Evolutionary conservation across 257 asterid species (phyloP).

Genomic region (Solanum raphanifolium): DNA sequence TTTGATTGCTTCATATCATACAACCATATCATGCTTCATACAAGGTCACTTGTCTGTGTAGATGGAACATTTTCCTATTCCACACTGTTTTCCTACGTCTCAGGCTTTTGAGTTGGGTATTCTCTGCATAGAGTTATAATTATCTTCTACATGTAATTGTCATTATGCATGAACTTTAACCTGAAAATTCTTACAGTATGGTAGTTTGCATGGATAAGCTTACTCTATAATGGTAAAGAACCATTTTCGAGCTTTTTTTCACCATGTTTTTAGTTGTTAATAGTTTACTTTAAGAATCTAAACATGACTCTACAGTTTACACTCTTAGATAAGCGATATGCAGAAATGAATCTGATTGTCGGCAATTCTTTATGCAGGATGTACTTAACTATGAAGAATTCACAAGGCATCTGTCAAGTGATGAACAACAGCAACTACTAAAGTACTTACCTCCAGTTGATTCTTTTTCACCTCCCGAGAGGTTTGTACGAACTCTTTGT

Average conservation of each 20-base stretch:
- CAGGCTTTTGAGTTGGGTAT: neutral
- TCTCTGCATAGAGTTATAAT: neutral
- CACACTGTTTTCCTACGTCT: neutral
- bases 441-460: slow-evolving; percentile 57
- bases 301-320: neutral
- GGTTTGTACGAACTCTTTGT: slow-evolving; percentile 26
- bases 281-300: neutral
- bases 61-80: neutral
- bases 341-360: neutral
- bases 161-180: neutral
- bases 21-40: neutral
- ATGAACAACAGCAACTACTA: slow-evolving; percentile 52
- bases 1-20: neutral
- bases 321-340: neutral
- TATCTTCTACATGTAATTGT: neutral
- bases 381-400: slow-evolving; percentile 45
- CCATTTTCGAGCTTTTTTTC: neutral
- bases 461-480: slow-evolving; percentile 30
- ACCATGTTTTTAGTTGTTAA: neutral
- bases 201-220: neutral
- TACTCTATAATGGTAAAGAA: neutral
- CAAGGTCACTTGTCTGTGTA: neutral
- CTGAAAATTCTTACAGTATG: neutral
- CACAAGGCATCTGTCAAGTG: slow-evolving; percentile 35
- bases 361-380: slow-evolving; percentile 34